Evolutionary conservation across 1,139 yeast species (phyloP), one percentile per base, ranked within the genome.

Genomic region (Pichia sp.): DNA sequence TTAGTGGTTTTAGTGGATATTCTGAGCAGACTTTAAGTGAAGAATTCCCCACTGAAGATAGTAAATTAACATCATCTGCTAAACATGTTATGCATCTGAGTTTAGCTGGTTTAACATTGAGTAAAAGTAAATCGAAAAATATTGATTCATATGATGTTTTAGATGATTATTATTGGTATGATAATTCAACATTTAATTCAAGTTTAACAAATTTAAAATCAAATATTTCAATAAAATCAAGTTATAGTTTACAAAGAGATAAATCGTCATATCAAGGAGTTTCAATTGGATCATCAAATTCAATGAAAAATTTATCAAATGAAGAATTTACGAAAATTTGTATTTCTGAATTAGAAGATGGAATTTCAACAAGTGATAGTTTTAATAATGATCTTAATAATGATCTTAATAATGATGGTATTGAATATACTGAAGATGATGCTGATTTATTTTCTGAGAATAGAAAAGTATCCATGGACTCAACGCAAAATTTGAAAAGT

Each of bases 141-240:
- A 22, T 32, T 26, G 56, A 50, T n/a, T 24, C 44, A 45, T 60
- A 70, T 25, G 82, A 76, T 53, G 66, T 74, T 9, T 57, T 68
- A 36, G 67, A 68, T 44, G 67, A 67, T 50, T 78, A 67, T 55
- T 75, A 67, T 54, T 77, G 82, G 82, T 76, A 76, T 55, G 65
- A 69, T 35, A 73, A 68, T 29, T 29, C 36, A 28, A 29, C 38
- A 9, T 30, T 28, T 6, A 30, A 38, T 28, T 12, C 16, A n/a
- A n/a, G 5, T 2, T n/a, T n/a, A 8, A 4, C 29, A 6, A n/a
- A 27, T 6, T 25, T 31, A 3, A 35, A 39, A 20, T 36, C 37
- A 12, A 40, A 32, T 32, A 23, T 28, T 28, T 40, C 43, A 11
- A 8, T 32, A 3, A 40, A 30, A 26, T 29, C 38, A 24, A 38